Evolutionary conservation across 2,329 filamentous ascomycete genomes (phyloP), one percentile per base, ranked within the genome.

Genomic region (Claviceps pazoutovae): DNA sequence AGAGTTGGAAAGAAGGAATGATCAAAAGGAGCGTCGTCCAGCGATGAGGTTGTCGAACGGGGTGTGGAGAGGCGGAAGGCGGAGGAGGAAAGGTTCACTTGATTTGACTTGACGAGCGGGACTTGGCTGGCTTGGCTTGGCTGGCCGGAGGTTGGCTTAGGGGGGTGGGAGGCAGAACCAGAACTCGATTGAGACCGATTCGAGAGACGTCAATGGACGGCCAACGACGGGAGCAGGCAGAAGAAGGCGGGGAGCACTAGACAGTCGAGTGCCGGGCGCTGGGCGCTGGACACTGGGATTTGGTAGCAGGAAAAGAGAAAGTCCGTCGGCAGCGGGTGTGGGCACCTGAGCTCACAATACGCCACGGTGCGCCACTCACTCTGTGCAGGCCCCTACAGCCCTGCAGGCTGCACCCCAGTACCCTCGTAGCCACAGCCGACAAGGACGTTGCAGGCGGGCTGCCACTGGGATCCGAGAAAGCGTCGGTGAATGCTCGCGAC

Each of bases 41-140:
- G 56, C 55, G 58, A 56, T 57, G 56, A 59, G 57, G 58, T 58
- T 57, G 56, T 56, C 58, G 55, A 57, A 53, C 55, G 55, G 26
- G 53, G 59, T 60, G 59, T 63, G 62, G 64, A 62, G 64, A 64
- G 62, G 62, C 58, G 60, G 63, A 62, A 65, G 58, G 58, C 58
- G 57, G 57, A 59, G 54, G 56, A 58, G 51, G 55, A 45, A 52
- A 53, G 52, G 57, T 51, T 34, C 9, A 11, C 30, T 34, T 34
- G 30, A 34, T 34, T 34, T 34, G 30, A 34, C 30, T 34, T 34
- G 8, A 34, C 9, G 30, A 34, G 30, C 30, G 11, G 30, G 30
- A 34, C 30, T 11, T 34, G 30, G 30, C 30, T 49, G 47, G 46
- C 21, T 34, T 19, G 46, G 21, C 6, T 37, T 36, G 46, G 41